phyloP scores from a whole-genome alignment of 805 yeast genomes.

The Naumovozyma castellii region DNA sequence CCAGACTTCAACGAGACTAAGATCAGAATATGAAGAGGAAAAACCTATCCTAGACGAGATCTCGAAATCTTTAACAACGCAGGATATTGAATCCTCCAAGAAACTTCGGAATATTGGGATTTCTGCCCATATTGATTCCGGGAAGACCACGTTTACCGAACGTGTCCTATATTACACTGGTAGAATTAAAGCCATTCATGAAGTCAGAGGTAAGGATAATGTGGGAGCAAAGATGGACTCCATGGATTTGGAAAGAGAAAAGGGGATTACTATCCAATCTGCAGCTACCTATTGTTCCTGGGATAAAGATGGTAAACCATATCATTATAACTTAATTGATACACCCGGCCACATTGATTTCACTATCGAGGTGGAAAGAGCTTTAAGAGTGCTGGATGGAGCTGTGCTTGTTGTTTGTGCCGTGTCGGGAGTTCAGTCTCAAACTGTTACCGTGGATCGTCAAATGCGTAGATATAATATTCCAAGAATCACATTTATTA shows the following conservation, averaged over 20 bases:
- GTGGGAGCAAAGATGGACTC: conserved; percentile 99
- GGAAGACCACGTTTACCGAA: conserved; percentile 96
- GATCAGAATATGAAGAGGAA: conserved; percentile 58
- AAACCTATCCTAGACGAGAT: conserved; percentile 57
- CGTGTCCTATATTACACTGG: conserved; percentile 95
- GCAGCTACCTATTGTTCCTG: conserved; percentile 98
- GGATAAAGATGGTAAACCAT: conserved; percentile 61
- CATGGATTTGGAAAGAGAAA: conserved; percentile 97
- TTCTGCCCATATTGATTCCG: conserved; percentile 96
- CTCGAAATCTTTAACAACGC: conserved; percentile 37
- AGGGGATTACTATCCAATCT: conserved; percentile 96
- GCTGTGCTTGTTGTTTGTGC: conserved; percentile 98
- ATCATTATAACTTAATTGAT: conserved; percentile 90
- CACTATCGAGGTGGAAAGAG: conserved; percentile 97
- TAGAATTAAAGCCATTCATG: conserved; percentile 92
- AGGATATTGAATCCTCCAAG: conserved; percentile 42
- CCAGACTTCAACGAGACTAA: conserved; percentile 9
- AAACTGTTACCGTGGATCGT: conserved; percentile 96
- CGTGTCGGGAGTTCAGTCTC: conserved; percentile 96
- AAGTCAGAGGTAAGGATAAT: conserved; percentile 91
- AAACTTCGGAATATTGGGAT: conserved; percentile 90
- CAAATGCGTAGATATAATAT: conserved; percentile 98
- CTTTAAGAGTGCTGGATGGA: conserved; percentile 95
- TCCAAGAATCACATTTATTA: conserved; percentile 91
- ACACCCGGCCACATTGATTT: conserved; percentile 99